Evolutionary conservation across 768 basidiomycete genomes (phyloP).

Genomic region (Psilocybe subaeruginosa): DNA sequence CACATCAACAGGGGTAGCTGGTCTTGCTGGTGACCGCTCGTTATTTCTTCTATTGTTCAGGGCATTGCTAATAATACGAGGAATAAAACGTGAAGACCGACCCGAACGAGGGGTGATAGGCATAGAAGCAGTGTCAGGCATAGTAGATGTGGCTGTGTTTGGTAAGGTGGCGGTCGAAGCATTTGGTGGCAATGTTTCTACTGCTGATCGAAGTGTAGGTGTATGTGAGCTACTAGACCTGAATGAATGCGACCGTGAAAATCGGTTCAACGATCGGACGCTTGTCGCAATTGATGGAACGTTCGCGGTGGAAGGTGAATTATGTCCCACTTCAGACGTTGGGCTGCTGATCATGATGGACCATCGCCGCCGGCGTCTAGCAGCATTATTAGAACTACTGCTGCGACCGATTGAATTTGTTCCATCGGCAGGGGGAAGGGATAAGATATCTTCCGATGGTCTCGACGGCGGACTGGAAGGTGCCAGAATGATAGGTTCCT

Average conservation of each 20-base stretch:
- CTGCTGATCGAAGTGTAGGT: conserved; percentile 22
- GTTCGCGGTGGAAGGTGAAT: conserved; percentile 20
- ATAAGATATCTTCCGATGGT: conserved; percentile 46
- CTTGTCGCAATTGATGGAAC: conserved; percentile 30
- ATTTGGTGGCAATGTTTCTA: conserved; percentile 20
- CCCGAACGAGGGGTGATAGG: conserved; percentile 35
- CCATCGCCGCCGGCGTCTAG: conserved; percentile 67
- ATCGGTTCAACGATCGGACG: conserved; percentile 26
- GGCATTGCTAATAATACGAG: conserved; percentile 70
- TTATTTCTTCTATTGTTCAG: conserved; percentile 63
- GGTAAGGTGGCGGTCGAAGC: conserved; percentile 20
- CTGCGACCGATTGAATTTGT: conserved; percentile 32
- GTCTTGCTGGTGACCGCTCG: conserved; percentile 46
- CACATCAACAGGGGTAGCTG: conserved; percentile 33
- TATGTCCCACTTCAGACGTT: conserved; percentile 20
- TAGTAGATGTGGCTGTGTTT: conserved; percentile 11
- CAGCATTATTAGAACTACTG: conserved; percentile 30
- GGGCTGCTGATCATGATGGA: conserved; percentile 43
- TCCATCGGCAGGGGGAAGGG: conserved; percentile 51
- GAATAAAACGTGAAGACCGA: conserved; percentile 66
- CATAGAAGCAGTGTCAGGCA: conserved; percentile 23
- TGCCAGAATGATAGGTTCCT: conserved; percentile 69
- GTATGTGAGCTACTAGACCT: conserved; percentile 38
- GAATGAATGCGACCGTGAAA: conserved; percentile 44
- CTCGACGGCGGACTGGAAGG: conserved; percentile 39